phyloP scores from a whole-genome alignment of 441 rosid species.

The Populus trichocarpa region DNA sequence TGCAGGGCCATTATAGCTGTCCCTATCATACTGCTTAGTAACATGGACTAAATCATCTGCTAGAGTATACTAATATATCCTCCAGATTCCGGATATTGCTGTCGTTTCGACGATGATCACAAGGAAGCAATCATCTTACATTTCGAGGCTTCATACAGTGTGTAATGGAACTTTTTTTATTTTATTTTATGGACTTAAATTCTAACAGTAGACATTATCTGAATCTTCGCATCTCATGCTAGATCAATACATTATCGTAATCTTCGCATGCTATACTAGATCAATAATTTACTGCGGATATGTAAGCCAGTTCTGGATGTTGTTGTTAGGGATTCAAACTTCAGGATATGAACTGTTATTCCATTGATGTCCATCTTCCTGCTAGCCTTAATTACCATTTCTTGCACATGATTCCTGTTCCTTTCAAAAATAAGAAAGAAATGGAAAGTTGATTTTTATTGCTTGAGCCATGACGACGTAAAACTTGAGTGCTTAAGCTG shows the following conservation, averaged over 20 bases:
- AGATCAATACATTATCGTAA: neutral
- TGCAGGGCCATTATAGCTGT: neutral
- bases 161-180: too few species aligned
- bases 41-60: neutral
- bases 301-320: neutral
- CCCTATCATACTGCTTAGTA: slow-evolving; percentile 7
- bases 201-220: neutral
- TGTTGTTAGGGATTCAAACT: neutral
- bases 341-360: neutral
- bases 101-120: neutral
- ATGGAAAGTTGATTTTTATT: neutral
- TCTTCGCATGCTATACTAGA: neutral
- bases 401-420: neutral
- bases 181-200: neutral
- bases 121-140: neutral
- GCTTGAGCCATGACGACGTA: neutral
- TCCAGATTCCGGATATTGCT: neutral
- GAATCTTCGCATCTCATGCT: neutral
- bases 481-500: too few species aligned
- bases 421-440: neutral
- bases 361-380: neutral
- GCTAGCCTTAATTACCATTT: neutral
- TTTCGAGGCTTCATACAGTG: neutral
- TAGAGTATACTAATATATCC: neutral
- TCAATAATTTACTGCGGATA: neutral